A percentile compares a stretch with the other conserved stretches of the same genome.
These are phyloP conservation scores for Psilocybe azurescens DNA, from an alignment of 768 basidiomycete species.

Conservation along the genomic window DNA sequence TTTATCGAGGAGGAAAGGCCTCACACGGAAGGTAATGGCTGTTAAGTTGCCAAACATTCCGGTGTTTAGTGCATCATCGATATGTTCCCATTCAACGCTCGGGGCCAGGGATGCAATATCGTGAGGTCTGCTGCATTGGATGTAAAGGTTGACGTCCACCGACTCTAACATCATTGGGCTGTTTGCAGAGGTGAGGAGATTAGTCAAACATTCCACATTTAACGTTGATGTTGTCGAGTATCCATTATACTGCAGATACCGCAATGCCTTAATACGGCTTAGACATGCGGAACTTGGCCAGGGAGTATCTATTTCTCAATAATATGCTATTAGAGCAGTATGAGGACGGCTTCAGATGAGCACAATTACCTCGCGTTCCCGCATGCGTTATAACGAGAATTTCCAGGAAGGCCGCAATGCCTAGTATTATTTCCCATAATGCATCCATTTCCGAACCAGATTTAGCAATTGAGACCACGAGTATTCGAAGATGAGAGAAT, in stretches of 20 bases:
- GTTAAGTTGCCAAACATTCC: no score
- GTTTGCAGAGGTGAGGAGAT: not conserved
- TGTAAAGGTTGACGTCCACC: not conserved
- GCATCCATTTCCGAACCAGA: not conserved
- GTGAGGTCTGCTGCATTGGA: no score
- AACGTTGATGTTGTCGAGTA: not conserved
- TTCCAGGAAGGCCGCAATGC: not conserved
- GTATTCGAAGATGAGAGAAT: not conserved
- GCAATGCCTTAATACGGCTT: not conserved
- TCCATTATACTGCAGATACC: not conserved
- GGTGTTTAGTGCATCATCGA: no score
- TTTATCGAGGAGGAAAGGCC: no score
- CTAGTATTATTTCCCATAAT: not conserved
- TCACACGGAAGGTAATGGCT: no score
- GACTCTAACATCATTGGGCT: not conserved
- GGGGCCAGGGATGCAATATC: no score
- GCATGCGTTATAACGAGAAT: not conserved
- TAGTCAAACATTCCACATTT: not conserved
- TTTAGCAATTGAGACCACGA: not conserved
- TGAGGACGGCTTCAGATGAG: not conserved
- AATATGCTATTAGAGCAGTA: not conserved
- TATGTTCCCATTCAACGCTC: no score
- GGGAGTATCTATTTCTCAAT: not conserved
- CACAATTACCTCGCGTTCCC: not conserved
- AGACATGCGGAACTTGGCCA: not conserved